These are phyloP conservation scores for Teratosphaeria epicoccoides DNA, from an alignment of 2,329 filamentous ascomycete genomes.

Conservation along the genomic window DNA sequence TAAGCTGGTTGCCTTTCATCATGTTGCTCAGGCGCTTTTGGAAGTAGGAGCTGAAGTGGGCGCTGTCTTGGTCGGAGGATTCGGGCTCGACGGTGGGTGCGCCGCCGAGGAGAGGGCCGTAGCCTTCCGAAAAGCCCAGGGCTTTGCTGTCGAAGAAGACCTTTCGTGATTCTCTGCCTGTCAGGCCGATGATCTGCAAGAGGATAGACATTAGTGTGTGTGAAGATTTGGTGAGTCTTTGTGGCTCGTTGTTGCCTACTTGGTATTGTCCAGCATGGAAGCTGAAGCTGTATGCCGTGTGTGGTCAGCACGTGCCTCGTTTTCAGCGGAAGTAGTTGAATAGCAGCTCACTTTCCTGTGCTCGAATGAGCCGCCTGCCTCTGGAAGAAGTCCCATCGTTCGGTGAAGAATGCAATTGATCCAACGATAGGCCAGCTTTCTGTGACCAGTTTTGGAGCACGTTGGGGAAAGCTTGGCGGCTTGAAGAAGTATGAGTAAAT, in stretches of 20 bases:
- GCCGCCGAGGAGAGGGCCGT: slow-evolving; percentile 19
- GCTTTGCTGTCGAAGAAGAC: slow-evolving; percentile 37
- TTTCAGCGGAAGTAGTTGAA: neutral
- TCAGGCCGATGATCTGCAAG: slow-evolving; percentile 29
- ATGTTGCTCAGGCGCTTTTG: slow-evolving; percentile 15
- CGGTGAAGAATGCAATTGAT: slow-evolving; percentile 37
- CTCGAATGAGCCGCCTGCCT: slow-evolving; percentile 22
- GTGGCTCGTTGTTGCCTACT: slow-evolving; percentile 16
- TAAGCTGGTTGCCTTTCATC: slow-evolving; percentile 19
- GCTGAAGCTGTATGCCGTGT: slow-evolving; percentile 27
- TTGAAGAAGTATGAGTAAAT: slow-evolving; percentile 13
- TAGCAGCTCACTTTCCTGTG: slow-evolving; percentile 26
- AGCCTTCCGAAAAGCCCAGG: slow-evolving; percentile 37
- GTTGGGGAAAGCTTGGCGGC: slow-evolving; percentile 14
- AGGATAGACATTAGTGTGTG: neutral
- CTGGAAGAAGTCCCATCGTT: slow-evolving; percentile 36
- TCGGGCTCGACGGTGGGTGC: slow-evolving; percentile 24
- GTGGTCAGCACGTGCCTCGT: neutral
- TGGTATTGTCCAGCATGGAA: slow-evolving; percentile 39
- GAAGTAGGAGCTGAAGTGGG: slow-evolving; percentile 17
- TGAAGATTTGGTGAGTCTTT: neutral
- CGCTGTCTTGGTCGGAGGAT: slow-evolving; percentile 3
- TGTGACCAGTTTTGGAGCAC: slow-evolving; percentile 13
- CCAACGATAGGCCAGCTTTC: slow-evolving; percentile 35
- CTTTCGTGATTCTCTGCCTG: slow-evolving; percentile 33